Evolutionary conservation across 2,329 filamentous ascomycete genomes (phyloP), one percentile per base, ranked within the genome.

Genomic region (Aspergillus tanneri): DNA sequence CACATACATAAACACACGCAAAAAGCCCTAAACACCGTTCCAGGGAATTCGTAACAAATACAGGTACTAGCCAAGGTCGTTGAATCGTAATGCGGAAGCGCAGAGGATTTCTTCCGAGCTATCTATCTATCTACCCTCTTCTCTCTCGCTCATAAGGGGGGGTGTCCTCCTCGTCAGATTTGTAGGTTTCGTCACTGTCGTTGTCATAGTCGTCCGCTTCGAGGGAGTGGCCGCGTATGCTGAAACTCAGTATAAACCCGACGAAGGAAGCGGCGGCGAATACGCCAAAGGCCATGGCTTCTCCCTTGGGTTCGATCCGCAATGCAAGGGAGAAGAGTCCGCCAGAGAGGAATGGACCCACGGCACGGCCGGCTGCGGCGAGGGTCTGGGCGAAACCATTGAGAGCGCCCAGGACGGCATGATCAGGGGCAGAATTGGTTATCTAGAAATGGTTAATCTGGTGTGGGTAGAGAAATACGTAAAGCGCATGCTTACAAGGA

Each of bases 321-420:
- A 83, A 86, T 0, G 90, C 86, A 1, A 92, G 74, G 0, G 89
- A 89, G 68, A 95, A 99, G 0, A 99, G 75, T 0, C 85, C 85
- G 0, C 93, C 93, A 0, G 90, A 93, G 0, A 95, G 75, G 56
- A 97, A 91, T 0, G 93, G 93, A 0, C 93, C 93, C 0, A 90
- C 81, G 35, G 91, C 90, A 50, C 93, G 84, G 7, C 93, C 93
- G 0, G 88, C 89, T 0, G 93, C 93, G 0, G 90, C 95, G 0
- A 99, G 82, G 0, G 90, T 96, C 69, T 99, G 93, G 0, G 93
- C 93, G 24, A 97, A 80, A 8, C 93, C 93, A 63, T 99, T 96
- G 21, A 99, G 78, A 0, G 89, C 90, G 3, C 93, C 93, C 0
- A 99, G 80, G 0, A 88, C 90, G 4, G 87, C 84, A 67, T 92